Conservation (phyloP, 495 filamentous ascomycete genomes). For the Friedmanniomyces simplex region DNA sequence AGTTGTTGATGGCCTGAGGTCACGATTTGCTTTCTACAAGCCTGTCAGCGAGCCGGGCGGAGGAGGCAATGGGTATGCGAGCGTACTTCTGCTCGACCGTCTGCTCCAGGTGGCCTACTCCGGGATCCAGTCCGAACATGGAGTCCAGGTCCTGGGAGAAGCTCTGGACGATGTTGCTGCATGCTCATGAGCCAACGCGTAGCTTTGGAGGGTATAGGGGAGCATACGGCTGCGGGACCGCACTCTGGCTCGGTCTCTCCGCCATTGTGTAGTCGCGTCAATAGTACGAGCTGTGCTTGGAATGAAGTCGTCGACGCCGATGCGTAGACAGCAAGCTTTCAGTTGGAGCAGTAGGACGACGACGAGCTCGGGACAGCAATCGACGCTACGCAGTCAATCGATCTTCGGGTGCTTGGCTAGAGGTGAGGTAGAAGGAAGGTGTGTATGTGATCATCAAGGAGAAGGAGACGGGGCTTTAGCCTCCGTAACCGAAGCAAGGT, state of each 20-base stretch:
- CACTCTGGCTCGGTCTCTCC: background rate
- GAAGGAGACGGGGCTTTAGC: too few species aligned
- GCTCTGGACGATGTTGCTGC: constrained; percentile 73
- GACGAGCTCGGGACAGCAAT: too few species aligned
- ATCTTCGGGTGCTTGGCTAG: too few species aligned
- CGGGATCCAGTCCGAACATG: constrained; percentile 66
- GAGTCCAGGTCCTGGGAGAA: constrained; percentile 82
- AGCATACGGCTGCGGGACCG: constrained; percentile 15
- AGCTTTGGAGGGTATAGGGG: background rate
- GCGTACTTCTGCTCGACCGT: constrained; percentile 77
- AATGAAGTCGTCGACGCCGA: too few species aligned
- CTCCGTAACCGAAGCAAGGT: too few species aligned
- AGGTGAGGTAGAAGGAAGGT: too few species aligned
- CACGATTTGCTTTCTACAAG: constrained; percentile 56
- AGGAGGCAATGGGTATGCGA: constrained; percentile 1
- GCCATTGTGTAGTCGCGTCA: background rate
- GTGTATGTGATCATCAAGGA: too few species aligned
- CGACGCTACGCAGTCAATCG: too few species aligned
- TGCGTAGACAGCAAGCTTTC: too few species aligned
- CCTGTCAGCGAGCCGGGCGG: constrained; percentile 3
- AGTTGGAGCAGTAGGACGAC: too few species aligned
- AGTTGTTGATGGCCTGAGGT: constrained; percentile 67
- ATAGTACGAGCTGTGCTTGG: too few species aligned
- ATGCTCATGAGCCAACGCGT: constrained; percentile 1
- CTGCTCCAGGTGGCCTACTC: constrained; percentile 60